Conservation (phyloP, 306 rosid genomes). For the Macrotyloma uniflorum region DNA sequence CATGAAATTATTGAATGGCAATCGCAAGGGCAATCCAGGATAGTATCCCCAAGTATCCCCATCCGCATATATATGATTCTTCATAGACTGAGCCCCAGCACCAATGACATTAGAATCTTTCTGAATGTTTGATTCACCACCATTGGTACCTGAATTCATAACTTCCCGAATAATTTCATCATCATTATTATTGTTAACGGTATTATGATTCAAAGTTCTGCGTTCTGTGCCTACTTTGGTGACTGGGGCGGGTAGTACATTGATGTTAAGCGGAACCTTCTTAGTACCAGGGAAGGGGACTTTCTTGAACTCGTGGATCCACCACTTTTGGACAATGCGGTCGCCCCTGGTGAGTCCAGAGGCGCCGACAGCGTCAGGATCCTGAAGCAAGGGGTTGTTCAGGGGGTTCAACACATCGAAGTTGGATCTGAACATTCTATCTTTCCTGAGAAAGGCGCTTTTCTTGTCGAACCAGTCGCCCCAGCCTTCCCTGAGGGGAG, state of each 20-base stretch:
- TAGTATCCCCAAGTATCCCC: conserved; percentile 91
- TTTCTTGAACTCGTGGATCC: conserved; percentile 64
- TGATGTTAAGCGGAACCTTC: conserved; percentile 10
- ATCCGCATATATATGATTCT: conserved; percentile 67
- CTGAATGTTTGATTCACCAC: neutral
- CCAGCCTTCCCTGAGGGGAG: conserved; percentile 83
- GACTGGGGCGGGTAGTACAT: neutral
- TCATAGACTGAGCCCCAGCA: conserved; percentile 12
- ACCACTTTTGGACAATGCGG: conserved; percentile 57
- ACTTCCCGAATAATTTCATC: neutral
- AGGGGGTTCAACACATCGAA: conserved; percentile 66
- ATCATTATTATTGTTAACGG: neutral
- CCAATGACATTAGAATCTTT: neutral
- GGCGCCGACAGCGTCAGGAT: conserved; percentile 65
- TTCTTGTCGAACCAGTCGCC: conserved; percentile 95
- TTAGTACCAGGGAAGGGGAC: conserved; percentile 54
- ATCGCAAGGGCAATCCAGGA: conserved; percentile 65
- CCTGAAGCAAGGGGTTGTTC: conserved; percentile 75
- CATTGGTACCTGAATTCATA: neutral
- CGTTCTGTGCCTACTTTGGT: conserved; percentile 41
- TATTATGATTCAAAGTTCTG: conserved; percentile 42
- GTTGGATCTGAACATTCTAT: conserved; percentile 78
- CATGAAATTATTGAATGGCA: conserved; percentile 71
- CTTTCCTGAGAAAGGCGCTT: conserved; percentile 62
- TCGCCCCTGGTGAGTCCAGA: conserved; percentile 69